Percentiles rank a stretch among this genome's conserved stretches.
These are phyloP conservation scores for Neoboletus magnificus DNA, from an alignment of 768 basidiomycete genomes.

Conservation along the genomic window DNA sequence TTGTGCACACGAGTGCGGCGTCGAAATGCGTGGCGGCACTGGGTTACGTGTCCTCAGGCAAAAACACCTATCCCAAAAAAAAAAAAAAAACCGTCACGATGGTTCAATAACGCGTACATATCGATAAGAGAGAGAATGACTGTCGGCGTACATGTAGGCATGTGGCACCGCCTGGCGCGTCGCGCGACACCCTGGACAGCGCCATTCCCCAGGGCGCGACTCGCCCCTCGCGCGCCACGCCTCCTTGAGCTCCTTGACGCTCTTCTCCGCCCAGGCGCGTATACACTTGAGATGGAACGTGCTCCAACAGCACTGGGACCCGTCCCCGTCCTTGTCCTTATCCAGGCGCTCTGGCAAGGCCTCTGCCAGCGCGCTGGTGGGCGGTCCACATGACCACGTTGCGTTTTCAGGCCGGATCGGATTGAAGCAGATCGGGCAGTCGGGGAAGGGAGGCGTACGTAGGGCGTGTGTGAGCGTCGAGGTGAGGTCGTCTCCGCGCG, in stretches of 20 bases:
- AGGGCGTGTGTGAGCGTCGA: constrained; percentile 66
- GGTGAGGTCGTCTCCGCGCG: constrained; percentile 60
- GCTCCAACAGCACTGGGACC: constrained; percentile 76
- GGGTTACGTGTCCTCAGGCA: constrained; percentile 76
- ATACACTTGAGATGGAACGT: constrained; percentile 92
- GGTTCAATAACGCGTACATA: not conserved
- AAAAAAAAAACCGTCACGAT: not conserved
- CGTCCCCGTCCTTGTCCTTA: constrained; percentile 11
- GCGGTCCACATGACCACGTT: constrained; percentile 85
- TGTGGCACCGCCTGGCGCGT: constrained; percentile 64
- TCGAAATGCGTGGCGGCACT: constrained; percentile 61
- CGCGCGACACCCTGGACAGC: constrained; percentile 91
- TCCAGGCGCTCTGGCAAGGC: constrained; percentile 5
- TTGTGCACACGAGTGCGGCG: constrained; percentile 74
- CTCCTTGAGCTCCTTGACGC: constrained; percentile 65
- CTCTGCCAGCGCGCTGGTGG: constrained; percentile 8
- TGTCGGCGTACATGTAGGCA: constrained; percentile 51
- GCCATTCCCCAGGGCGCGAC: constrained; percentile 73
- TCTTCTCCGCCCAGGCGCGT: constrained; percentile 81
- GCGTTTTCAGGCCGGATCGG: constrained; percentile 73
- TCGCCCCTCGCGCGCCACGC: constrained; percentile 75
- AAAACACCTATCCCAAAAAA: constrained; percentile 61
- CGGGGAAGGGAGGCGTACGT: constrained; percentile 66
- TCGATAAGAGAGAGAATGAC: not conserved
- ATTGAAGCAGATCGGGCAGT: constrained; percentile 84